phyloP scores from a whole-genome alignment of 352 stramenopile genomes.

The Phytophthora pinifolia region DNA sequence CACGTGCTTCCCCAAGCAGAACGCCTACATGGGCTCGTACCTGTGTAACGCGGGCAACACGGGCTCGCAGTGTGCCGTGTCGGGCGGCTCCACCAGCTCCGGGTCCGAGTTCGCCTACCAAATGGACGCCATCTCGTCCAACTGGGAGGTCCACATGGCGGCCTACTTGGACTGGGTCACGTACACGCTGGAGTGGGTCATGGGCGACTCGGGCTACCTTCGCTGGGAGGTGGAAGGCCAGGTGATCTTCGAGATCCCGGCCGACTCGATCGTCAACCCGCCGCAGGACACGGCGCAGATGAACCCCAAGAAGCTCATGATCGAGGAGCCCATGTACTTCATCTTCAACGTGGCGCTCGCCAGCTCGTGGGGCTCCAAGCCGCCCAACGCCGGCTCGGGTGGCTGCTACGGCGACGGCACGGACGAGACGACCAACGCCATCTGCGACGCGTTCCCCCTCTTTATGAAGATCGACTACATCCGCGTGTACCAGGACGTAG shows the following conservation, averaged over 20 bases:
- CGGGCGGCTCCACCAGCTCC: constrained; percentile 26
- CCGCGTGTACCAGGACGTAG: constrained; percentile 38
- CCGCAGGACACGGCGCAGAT: constrained; percentile 41
- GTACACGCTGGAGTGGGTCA: constrained; percentile 63
- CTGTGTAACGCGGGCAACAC: constrained; percentile 51
- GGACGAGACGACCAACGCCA: constrained; percentile 32
- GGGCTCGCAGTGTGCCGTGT: constrained; percentile 22
- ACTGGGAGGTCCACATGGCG: constrained; percentile 74
- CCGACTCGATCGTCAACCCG: constrained; percentile 49
- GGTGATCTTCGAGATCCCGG: constrained; percentile 86
- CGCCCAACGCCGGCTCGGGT: constrained; percentile 34
- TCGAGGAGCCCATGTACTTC: constrained; percentile 91
- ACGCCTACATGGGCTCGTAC: constrained; percentile 50
- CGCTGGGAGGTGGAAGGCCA: constrained; percentile 76
- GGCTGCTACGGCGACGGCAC: constrained; percentile 35
- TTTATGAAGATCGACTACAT: constrained; percentile 82
- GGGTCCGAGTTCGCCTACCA: constrained; percentile 54
- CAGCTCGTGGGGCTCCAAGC: constrained; percentile 67
- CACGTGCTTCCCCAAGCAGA: constrained; percentile 50
- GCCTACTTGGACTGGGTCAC: constrained; percentile 79
- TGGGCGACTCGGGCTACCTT: constrained; percentile 44
- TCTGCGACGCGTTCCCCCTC: constrained; percentile 68
- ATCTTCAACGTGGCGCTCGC: constrained; percentile 92
- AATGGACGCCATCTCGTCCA: constrained; percentile 91
- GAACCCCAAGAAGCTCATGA: constrained; percentile 85